Percentiles rank a stretch among this genome's conserved stretches.
These are phyloP conservation scores for Triticum timopheevii DNA, from an alignment of 176 grass and related monocot species.

Conservation along the genomic window DNA sequence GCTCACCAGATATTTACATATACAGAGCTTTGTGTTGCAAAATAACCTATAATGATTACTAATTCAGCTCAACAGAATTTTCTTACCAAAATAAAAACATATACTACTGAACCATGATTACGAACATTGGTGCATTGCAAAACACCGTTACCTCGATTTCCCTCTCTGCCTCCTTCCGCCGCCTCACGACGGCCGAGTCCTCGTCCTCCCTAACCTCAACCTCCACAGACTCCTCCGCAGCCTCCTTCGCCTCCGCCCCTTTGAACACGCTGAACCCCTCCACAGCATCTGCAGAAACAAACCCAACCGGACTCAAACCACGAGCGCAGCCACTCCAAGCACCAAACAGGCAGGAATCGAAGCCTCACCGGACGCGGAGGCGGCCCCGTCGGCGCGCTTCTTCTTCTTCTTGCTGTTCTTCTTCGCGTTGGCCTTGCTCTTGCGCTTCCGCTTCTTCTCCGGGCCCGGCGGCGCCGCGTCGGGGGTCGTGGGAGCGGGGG, in stretches of 20 bases:
- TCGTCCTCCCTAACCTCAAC: constrained; percentile 18
- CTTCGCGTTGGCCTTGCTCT: constrained; percentile 58
- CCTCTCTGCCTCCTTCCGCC: constrained; percentile 62
- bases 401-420: constrained; percentile 36
- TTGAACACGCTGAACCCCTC: constrained; percentile 88
- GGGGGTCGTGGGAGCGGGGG: not conserved
- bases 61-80: not conserved
- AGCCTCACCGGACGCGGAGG: constrained; percentile 17
- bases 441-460: constrained; percentile 61
- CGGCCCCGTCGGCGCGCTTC: constrained; percentile 35
- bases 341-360: not conserved
- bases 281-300: constrained; percentile 43
- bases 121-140: not conserved
- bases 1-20: not conserved
- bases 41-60: not conserved
- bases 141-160: constrained; percentile 70
- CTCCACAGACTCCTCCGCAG: not conserved
- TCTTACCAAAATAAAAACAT: not conserved
- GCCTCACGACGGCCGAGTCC: constrained; percentile 31
- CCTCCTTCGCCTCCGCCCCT: constrained; percentile 36
- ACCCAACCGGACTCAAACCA: not conserved
- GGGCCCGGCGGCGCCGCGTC: constrained; percentile 7
- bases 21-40: not conserved
- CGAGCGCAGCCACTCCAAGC: constrained; percentile 1
- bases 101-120: not conserved